phyloP scores from a whole-genome alignment of 441 rosid species.

The Mallotus repandus region DNA sequence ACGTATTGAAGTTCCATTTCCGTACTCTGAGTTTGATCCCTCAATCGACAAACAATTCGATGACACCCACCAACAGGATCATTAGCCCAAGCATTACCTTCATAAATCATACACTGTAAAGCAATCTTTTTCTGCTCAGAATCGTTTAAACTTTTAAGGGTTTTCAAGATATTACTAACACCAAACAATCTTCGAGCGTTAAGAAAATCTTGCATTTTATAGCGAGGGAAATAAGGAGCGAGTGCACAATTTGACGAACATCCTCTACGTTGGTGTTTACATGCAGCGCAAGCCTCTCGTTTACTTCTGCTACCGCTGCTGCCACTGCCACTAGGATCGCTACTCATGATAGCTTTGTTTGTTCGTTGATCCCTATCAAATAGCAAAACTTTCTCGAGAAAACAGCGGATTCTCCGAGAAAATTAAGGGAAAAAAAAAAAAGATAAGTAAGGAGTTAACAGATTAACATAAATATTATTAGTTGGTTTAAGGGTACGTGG shows the following conservation, averaged over 20 bases:
- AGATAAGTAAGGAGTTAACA: too few relatives aligned
- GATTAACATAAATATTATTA: too few relatives aligned
- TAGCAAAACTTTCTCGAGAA: neutral
- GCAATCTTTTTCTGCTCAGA: conserved; percentile 45
- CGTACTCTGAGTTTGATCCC: conserved; percentile 40
- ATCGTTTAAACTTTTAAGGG: conserved; percentile 44
- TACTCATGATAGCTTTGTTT: neutral
- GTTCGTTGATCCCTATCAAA: neutral
- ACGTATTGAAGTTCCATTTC: conserved; percentile 53
- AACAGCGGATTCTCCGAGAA: too few relatives aligned
- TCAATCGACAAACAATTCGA: conserved; percentile 45
- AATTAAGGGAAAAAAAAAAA: too few relatives aligned
- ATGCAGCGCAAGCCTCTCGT: conserved; percentile 62
- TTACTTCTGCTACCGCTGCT: neutral
- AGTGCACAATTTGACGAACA: conserved; percentile 72
- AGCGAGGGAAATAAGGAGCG: conserved; percentile 75
- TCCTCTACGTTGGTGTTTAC: conserved; percentile 76
- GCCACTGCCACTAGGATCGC: neutral
- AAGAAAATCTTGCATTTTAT: conserved; percentile 56
- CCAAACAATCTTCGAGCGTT: conserved; percentile 81
- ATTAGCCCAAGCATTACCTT: conserved; percentile 68
- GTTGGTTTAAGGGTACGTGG: too few relatives aligned
- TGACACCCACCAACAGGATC: conserved; percentile 75
- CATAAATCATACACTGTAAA: conserved; percentile 55
- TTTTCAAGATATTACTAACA: conserved; percentile 64